Conservation (phyloP, 1,284 basidiomycete genomes). For the Malassezia dermatis region DNA sequence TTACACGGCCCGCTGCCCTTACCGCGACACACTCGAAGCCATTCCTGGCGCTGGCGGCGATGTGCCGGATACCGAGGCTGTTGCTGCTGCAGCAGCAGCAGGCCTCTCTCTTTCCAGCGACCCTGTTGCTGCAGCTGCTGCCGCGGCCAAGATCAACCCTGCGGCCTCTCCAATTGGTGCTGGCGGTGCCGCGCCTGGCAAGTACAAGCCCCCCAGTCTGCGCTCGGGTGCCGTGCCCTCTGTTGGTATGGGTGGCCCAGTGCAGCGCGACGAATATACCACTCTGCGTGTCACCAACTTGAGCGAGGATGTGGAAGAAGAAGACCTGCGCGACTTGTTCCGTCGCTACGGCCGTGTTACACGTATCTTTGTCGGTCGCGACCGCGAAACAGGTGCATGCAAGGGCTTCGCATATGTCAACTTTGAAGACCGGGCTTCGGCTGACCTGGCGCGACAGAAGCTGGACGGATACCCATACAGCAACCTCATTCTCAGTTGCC, state of each 20-base stretch:
- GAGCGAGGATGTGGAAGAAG: conserved; percentile 86
- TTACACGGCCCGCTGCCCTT: conserved; percentile 96
- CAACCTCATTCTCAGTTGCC: conserved; percentile 73
- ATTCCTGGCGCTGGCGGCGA: conserved; percentile 54
- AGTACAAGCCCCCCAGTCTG: conserved; percentile 88
- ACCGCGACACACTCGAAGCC: conserved; percentile 74
- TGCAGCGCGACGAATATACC: conserved; percentile 69
- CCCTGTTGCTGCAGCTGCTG: not conserved
- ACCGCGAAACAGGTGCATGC: conserved; percentile 84
- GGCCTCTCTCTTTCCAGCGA: conserved; percentile 4
- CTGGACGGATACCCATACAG: conserved; percentile 81
- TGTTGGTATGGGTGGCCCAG: conserved; percentile 61
- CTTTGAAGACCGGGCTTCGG: conserved; percentile 71
- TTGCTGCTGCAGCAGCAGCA: conserved; percentile 8
- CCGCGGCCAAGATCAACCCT: conserved; percentile 51
- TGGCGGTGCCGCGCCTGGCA: conserved; percentile 53
- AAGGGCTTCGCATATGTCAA: conserved; percentile 95
- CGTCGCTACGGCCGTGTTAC: conserved; percentile 57
- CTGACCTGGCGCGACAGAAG: conserved; percentile 82
- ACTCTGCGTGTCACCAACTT: conserved; percentile 96
- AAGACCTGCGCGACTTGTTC: conserved; percentile 86
- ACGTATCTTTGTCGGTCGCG: conserved; percentile 84
- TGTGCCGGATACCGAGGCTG: conserved; percentile 23
- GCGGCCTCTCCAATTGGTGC: conserved; percentile 25
- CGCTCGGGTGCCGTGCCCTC: conserved; percentile 58